Percentiles rank a stretch among this genome's conserved stretches.
Conservation (phyloP, 768 basidiomycete genomes). For the Pleurotus sapidus region DNA sequence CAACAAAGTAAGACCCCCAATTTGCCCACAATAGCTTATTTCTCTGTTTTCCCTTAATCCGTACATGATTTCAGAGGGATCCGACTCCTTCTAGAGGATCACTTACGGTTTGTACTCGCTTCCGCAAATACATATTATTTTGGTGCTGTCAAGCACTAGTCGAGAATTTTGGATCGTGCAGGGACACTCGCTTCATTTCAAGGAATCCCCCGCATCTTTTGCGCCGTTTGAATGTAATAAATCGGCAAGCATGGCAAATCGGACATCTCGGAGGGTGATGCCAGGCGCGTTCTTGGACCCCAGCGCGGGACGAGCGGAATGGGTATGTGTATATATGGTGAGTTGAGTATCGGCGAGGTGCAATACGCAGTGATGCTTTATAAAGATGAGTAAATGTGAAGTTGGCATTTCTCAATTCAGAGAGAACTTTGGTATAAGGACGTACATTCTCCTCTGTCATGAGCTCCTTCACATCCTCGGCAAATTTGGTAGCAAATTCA, state of each 20-base stretch:
- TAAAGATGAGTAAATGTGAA: no score
- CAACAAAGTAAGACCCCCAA: no score
- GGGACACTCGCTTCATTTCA: no score
- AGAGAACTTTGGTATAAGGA: neutral
- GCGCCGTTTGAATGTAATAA: neutral
- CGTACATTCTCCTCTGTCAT: constrained; percentile 1
- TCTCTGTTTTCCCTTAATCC: no score
- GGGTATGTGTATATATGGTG: constrained; percentile 1
- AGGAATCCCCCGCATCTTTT: no score
- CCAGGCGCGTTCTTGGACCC: constrained; percentile 1
- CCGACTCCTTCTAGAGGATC: no score
- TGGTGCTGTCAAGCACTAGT: no score
- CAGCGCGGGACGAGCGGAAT: neutral
- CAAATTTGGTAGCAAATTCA: neutral
- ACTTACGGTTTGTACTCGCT: no score
- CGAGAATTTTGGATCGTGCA: no score
- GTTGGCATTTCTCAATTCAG: neutral
- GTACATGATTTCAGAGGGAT: no score
- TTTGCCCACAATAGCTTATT: no score
- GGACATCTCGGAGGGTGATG: constrained; percentile 1
- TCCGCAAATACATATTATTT: no score
- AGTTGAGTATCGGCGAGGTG: neutral
- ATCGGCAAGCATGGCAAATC: constrained; percentile 2
- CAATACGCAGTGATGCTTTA: neutral
- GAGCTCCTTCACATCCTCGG: neutral